phyloP scores from a whole-genome alignment of 306 rosid genomes.

The Lupinus albus region DNA sequence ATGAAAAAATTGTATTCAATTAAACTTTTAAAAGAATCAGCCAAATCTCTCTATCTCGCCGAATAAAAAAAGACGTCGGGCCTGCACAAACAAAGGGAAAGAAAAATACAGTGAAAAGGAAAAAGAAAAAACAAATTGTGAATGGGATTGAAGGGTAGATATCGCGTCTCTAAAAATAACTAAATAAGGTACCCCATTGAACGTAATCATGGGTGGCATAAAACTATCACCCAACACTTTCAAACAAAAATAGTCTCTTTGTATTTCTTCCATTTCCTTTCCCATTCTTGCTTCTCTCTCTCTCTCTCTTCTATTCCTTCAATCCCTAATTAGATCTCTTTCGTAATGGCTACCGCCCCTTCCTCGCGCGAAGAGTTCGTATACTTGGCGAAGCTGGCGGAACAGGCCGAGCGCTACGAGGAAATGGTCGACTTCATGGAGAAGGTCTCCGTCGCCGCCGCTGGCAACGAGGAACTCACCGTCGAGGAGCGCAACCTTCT shows the following conservation, averaged over 20 bases:
- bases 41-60: no score
- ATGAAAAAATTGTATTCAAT: no score
- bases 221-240: not conserved
- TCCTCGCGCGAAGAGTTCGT: constrained; percentile 89
- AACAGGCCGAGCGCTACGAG: constrained; percentile 99
- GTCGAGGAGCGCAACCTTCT: constrained; percentile 95
- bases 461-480: constrained; percentile 76
- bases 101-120: no score
- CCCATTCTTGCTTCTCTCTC: not conserved
- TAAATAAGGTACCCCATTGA: no score
- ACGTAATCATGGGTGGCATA: not conserved
- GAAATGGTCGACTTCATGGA: constrained; percentile 99
- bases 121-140: no score
- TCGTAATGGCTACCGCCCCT: constrained; percentile 67
- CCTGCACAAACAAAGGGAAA: no score
- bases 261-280: not conserved
- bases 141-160: no score
- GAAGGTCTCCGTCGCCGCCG: constrained; percentile 76
- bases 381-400: constrained; percentile 98
- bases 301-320: not conserved
- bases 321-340: constrained; percentile 35
- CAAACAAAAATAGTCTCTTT: not conserved
- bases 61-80: no score
- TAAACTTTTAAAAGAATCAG: no score
- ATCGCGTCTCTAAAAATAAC: no score